These are phyloP conservation scores for Pleurotus pulmonarius DNA, from an alignment of 768 basidiomycete species.

Conservation along the genomic window DNA sequence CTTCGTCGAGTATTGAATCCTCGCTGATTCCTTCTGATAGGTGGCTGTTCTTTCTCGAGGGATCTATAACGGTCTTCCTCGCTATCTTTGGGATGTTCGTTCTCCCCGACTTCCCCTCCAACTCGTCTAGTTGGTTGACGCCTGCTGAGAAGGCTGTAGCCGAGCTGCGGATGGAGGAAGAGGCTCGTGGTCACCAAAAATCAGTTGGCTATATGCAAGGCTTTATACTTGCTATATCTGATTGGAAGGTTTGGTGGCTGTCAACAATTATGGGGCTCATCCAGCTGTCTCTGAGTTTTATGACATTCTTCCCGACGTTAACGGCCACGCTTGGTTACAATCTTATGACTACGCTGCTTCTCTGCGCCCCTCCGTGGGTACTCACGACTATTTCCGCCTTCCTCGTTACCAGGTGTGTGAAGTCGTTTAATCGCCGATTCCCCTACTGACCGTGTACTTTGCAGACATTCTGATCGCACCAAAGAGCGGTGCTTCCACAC, in stretches of 20 bases:
- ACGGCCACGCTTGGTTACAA: slow-evolving; percentile 46
- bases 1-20: neutral
- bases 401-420: neutral
- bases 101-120: slow-evolving; percentile 43
- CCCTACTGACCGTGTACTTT: slow-evolving; percentile 4
- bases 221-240: slow-evolving; percentile 45
- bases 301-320: slow-evolving; percentile 56
- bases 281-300: slow-evolving; percentile 48
- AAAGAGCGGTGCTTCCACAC: slow-evolving; percentile 5
- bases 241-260: slow-evolving; percentile 64
- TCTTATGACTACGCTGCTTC: slow-evolving; percentile 50
- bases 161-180: slow-evolving; percentile 45
- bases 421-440: neutral
- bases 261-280: slow-evolving; percentile 43
- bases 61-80: slow-evolving; percentile 35
- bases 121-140: slow-evolving; percentile 29
- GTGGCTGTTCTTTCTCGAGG: slow-evolving; percentile 43
- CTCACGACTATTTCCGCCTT: slow-evolving; percentile 16
- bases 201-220: slow-evolving; percentile 40
- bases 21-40: slow-evolving; percentile 18
- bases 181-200: slow-evolving; percentile 14
- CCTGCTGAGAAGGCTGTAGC: slow-evolving; percentile 37
- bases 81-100: slow-evolving; percentile 36
- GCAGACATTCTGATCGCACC: slow-evolving; percentile 5
- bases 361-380: slow-evolving; percentile 44